Conservation (phyloP, 306 rosid genomes). For the Dicorynia guianensis region DNA sequence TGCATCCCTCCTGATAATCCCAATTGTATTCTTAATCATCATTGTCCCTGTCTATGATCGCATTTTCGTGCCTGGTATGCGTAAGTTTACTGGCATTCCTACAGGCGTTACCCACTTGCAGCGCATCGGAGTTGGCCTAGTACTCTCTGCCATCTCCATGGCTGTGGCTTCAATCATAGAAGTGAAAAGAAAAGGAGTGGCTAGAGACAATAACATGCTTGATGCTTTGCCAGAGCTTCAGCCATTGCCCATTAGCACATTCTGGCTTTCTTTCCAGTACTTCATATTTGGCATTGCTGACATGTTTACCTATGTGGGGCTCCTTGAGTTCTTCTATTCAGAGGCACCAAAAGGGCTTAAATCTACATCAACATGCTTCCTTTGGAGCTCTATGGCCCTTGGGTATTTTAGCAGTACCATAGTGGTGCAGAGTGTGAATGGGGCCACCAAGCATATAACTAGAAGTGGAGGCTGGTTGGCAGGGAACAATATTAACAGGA, state of each 20-base stretch:
- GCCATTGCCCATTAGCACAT: conserved; percentile 84
- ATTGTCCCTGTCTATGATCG: conserved; percentile 78
- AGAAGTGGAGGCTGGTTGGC: conserved; percentile 77
- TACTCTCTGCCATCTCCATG: conserved; percentile 86
- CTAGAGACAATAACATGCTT: conserved; percentile 65
- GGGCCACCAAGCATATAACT: conserved; percentile 59
- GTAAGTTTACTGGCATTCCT: conserved; percentile 72
- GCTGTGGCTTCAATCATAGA: conserved; percentile 75
- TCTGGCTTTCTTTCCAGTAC: conserved; percentile 89
- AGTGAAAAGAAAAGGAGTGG: conserved; percentile 76
- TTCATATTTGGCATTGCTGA: conserved; percentile 96
- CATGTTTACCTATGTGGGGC: conserved; percentile 83
- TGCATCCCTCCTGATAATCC: conserved; percentile 86
- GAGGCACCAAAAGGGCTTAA: conserved; percentile 83
- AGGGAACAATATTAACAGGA: conserved; percentile 85
- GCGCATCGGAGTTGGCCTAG: conserved; percentile 83
- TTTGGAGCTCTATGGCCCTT: conserved; percentile 90
- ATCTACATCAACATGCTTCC: conserved; percentile 86
- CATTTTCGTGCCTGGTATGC: conserved; percentile 62
- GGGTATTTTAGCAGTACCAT: conserved; percentile 85
- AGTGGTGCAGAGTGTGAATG: conserved; percentile 72
- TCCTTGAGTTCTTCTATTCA: conserved; percentile 90
- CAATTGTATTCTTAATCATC: conserved; percentile 65
- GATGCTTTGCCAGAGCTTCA: conserved; percentile 68
- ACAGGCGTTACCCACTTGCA: conserved; percentile 81